Percentiles rank a stretch among this genome's conserved stretches.
phyloP scores from a whole-genome alignment of 1,284 basidiomycete genomes.

The Apiotrichum porosum region DNA sequence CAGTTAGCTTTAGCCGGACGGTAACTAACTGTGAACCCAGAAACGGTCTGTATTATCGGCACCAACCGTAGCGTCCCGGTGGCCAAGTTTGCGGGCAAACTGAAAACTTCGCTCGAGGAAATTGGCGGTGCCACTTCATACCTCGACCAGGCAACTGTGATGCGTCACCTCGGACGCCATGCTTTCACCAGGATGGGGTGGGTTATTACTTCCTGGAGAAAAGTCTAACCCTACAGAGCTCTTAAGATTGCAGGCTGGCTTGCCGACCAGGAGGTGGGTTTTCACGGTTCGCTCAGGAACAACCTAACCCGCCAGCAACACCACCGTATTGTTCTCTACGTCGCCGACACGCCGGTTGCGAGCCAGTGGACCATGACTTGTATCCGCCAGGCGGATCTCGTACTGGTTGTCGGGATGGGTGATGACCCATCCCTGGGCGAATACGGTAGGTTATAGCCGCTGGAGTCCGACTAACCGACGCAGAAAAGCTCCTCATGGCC shows the following conservation, averaged over 20 bases:
- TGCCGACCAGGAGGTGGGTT: conserved; percentile 70
- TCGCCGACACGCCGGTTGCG: conserved; percentile 85
- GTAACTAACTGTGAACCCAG: conserved; percentile 9
- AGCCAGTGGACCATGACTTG: conserved; percentile 97
- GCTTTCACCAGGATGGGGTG: conserved; percentile 81
- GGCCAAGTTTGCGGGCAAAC: conserved; percentile 77
- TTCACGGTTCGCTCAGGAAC: accelerated
- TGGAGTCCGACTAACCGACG: conserved; percentile 12
- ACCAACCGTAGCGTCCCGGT: conserved; percentile 74
- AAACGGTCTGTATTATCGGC: conserved; percentile 49
- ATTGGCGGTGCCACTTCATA: conserved; percentile 83
- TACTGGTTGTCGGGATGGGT: conserved; percentile 94
- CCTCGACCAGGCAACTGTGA: conserved; percentile 86
- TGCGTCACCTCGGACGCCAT: conserved; percentile 81
- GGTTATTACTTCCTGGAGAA: not conserved
- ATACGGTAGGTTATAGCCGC: conserved; percentile 50
- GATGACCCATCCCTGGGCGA: conserved; percentile 84
- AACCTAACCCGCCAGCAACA: conserved; percentile 54
- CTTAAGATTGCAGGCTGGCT: conserved; percentile 90
- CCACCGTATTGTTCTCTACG: conserved; percentile 84
- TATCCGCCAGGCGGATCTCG: conserved; percentile 92
- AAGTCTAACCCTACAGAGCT: conserved; percentile 56
- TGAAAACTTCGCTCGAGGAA: conserved; percentile 79
- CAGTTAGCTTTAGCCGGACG: not conserved
- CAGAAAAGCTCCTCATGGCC: conserved; percentile 72